phyloP scores from a whole-genome alignment of 345 rosid species.

The Excoecaria agallocha region DNA sequence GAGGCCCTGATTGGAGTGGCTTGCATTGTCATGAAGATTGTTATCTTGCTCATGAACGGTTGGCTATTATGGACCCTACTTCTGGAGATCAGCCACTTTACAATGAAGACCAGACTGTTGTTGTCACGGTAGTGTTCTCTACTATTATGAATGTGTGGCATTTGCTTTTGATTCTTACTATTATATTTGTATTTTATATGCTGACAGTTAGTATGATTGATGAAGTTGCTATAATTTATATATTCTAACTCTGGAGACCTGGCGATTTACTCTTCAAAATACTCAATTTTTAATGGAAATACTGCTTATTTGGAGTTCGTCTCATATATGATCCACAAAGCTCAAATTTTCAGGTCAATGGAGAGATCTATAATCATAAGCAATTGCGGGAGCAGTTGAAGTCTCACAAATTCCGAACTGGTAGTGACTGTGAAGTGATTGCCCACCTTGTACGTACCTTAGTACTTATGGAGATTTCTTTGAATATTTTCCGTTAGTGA shows the following conservation, averaged over 20 bases:
- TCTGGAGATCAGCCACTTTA: slow-evolving; percentile 89
- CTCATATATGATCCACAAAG: slow-evolving; percentile 8
- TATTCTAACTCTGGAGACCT: background rate
- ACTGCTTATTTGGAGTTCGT: background rate
- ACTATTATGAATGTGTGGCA: background rate
- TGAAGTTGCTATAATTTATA: background rate
- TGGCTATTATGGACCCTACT: slow-evolving; percentile 77
- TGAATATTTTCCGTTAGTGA: background rate
- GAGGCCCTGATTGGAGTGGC: slow-evolving; percentile 94
- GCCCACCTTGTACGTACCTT: slow-evolving; percentile 71
- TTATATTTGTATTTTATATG: background rate
- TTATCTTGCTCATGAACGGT: slow-evolving; percentile 75
- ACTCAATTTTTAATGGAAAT: background rate
- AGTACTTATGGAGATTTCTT: background rate
- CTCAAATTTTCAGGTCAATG: slow-evolving; percentile 54
- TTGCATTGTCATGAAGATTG: slow-evolving; percentile 61
- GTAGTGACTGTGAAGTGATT: slow-evolving; percentile 89
- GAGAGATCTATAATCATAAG: slow-evolving; percentile 87
- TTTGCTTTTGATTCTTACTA: background rate
- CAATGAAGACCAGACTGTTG: slow-evolving; percentile 65
- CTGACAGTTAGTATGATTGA: background rate
- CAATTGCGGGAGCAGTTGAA: slow-evolving; percentile 51
- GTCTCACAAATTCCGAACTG: slow-evolving; percentile 68
- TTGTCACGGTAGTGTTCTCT: slow-evolving; percentile 57
- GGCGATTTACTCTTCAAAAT: background rate